A percentile compares a stretch with the other conserved stretches of the same genome.
Evolutionary conservation across 2,329 filamentous ascomycete genomes (phyloP).

Genomic region (Cytospora leucostoma): DNA sequence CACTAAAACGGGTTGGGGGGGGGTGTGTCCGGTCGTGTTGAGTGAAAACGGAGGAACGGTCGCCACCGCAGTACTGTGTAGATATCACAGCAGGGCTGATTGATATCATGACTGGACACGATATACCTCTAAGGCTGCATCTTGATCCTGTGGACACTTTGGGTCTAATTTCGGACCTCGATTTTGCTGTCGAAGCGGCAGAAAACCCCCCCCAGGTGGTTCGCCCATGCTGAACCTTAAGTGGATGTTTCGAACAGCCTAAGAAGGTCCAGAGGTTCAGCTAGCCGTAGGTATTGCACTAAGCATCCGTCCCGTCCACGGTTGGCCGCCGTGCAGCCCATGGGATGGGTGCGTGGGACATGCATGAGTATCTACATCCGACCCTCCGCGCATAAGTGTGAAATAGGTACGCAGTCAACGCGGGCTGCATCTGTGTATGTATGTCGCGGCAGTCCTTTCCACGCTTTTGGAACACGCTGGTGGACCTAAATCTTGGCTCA

Average conservation of each 20-base stretch:
- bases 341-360: conserved; percentile 11
- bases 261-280: conserved; percentile 6
- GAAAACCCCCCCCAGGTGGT: neutral
- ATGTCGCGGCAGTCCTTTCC: neutral
- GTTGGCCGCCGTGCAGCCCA: conserved; percentile 12
- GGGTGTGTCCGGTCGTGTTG: too few relatives aligned
- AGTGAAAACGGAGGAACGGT: conserved; percentile 1
- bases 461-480: neutral
- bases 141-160: too few relatives aligned
- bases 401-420: neutral
- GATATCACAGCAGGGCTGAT: too few relatives aligned
- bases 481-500: conserved; percentile 13
- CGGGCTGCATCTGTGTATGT: conserved; percentile 9
- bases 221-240: neutral
- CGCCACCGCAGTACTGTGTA: too few relatives aligned
- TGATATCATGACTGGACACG: too few relatives aligned
- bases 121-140: too few relatives aligned
- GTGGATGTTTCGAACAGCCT: neutral
- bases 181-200: too few relatives aligned
- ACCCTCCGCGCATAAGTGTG: conserved; percentile 5
- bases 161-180: too few relatives aligned
- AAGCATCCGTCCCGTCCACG: conserved; percentile 1
- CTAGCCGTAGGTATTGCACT: conserved; percentile 2
- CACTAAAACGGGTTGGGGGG: too few relatives aligned
- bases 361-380: neutral